Evolutionary conservation across 176 grass and related monocot genomes (phyloP).

Genomic region (Zizania latifolia): DNA sequence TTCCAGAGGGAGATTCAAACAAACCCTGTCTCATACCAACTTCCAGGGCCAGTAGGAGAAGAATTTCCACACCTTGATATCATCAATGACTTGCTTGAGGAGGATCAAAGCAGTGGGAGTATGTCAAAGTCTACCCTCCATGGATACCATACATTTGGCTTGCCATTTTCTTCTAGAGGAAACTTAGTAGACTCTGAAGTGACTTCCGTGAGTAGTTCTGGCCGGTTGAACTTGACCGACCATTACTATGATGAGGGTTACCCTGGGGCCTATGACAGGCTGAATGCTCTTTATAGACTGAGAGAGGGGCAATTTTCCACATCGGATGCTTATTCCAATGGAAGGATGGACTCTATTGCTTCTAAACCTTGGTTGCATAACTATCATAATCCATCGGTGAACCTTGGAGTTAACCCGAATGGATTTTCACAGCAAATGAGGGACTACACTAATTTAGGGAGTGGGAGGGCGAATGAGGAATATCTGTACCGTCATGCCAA

Average conservation of each 20-base stretch:
- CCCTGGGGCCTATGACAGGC: slow-evolving; percentile 32
- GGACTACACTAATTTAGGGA: slow-evolving; percentile 45
- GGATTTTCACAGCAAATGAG: slow-evolving; percentile 32
- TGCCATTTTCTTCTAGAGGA: slow-evolving; percentile 43
- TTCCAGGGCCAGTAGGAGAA: slow-evolving; percentile 45
- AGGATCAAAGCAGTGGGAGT: slow-evolving; percentile 50
- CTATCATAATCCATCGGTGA: slow-evolving; percentile 43
- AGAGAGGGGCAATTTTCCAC: slow-evolving; percentile 40
- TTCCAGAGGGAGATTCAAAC: slow-evolving; percentile 37
- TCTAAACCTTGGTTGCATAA: slow-evolving; percentile 39
- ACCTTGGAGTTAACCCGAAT: slow-evolving; percentile 36
- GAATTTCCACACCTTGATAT: slow-evolving; percentile 96
- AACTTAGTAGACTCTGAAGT: slow-evolving; percentile 31
- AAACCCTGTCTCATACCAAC: slow-evolving; percentile 32
- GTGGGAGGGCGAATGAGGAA: slow-evolving; percentile 38
- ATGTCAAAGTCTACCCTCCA: slow-evolving; percentile 31
- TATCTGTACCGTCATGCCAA: slow-evolving; percentile 52
- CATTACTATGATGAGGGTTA: slow-evolving; percentile 44
- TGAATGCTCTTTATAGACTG: slow-evolving; percentile 32
- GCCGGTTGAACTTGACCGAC: slow-evolving; percentile 35
- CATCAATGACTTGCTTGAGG: slow-evolving; percentile 91
- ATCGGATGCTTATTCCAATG: slow-evolving; percentile 42
- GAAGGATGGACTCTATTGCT: slow-evolving; percentile 29
- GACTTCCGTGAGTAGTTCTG: slow-evolving; percentile 35
- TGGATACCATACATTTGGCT: slow-evolving; percentile 36